These are phyloP conservation scores for Stygiomarasmius scandens DNA, from an alignment of 1,284 basidiomycete genomes.

Conservation along the genomic window DNA sequence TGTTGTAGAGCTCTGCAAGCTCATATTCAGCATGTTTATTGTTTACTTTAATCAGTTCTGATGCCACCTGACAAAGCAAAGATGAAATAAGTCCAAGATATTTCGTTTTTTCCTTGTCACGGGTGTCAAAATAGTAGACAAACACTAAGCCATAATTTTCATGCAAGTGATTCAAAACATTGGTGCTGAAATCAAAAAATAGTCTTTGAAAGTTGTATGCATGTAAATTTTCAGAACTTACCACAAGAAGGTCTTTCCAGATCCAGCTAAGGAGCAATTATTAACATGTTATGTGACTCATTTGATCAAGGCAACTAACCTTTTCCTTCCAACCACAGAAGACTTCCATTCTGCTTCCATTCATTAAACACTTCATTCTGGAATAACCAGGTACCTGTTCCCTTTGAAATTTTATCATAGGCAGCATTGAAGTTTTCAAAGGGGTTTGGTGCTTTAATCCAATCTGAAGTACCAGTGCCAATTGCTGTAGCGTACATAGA, in stretches of 20 bases:
- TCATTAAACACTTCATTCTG: neutral
- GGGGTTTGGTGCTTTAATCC: constrained; percentile 6
- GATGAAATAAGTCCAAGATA: constrained; percentile 8
- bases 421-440: neutral
- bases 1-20: too few species aligned
- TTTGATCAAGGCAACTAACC: constrained; percentile 4
- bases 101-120: neutral
- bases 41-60: too few species aligned
- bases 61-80: constrained; percentile 2
- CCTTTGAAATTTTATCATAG: neutral
- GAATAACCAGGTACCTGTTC: constrained; percentile 14
- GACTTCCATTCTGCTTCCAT: constrained; percentile 5
- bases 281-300: neutral
- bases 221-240: constrained; percentile 5
- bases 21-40: too few species aligned
- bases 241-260: constrained; percentile 17
- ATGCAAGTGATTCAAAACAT: too few species aligned
- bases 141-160: neutral
- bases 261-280: constrained; percentile 1
- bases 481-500: too few species aligned
- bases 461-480: too few species aligned
- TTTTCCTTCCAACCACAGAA: constrained; percentile 13
- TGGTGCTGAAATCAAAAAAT: too few species aligned
- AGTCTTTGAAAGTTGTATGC: neutral
- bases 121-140: constrained; percentile 2